A percentile compares a stretch with the other conserved stretches of the same genome.
phyloP scores from a whole-genome alignment of 2,329 filamentous ascomycete genomes.

The Beauveria rudraprayagi region DNA sequence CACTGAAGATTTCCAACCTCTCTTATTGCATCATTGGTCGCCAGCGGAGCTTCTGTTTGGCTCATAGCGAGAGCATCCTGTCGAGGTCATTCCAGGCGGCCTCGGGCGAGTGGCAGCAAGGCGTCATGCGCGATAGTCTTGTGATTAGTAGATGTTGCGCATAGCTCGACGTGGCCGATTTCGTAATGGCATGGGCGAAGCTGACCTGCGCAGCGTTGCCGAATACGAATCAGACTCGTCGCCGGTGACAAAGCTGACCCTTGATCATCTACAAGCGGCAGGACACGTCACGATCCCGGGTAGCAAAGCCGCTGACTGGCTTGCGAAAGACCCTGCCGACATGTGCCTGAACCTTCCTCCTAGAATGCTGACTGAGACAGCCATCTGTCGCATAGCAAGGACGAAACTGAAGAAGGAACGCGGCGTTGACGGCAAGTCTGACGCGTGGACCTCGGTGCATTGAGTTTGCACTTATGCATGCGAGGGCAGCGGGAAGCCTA shows the following conservation, averaged over 20 bases:
- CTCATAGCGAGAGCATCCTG: no score
- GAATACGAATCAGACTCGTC: neutral
- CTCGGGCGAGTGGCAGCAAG: no score
- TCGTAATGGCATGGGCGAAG: neutral
- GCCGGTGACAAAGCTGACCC: neutral
- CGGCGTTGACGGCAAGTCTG: neutral
- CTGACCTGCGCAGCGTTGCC: neutral
- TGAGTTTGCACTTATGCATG: neutral
- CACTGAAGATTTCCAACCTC: no score
- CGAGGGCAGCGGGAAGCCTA: neutral
- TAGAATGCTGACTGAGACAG: neutral
- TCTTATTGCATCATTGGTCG: no score
- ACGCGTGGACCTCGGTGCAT: neutral
- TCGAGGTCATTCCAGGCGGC: no score
- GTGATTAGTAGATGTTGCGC: neutral
- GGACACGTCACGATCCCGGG: neutral
- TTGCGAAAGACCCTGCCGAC: neutral
- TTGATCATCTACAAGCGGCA: neutral
- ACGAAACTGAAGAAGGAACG: neutral
- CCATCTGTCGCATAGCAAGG: neutral
- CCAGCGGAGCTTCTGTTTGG: no score
- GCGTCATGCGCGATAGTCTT: neutral
- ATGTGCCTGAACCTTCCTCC: neutral
- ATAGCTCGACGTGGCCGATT: neutral
- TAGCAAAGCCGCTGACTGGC: neutral